Evolutionary conservation across 768 basidiomycete species (phyloP), one percentile per base, ranked within the genome.

Genomic region (Tremella fuciformis): DNA sequence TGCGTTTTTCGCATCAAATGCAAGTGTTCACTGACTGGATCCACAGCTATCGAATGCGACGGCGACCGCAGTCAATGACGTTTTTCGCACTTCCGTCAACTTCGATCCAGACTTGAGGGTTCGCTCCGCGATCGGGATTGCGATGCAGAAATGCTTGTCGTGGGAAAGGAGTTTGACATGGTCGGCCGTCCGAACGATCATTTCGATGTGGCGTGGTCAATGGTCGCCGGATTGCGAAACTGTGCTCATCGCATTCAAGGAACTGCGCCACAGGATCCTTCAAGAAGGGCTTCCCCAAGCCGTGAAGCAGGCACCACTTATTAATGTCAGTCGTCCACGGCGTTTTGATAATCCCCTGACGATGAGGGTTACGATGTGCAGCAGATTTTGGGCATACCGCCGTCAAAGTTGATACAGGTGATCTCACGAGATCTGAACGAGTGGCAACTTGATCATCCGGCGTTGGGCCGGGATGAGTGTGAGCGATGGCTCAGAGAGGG

Each of bases 361-460:
- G 19, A 25, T 15, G 34, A 96, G 93, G 93, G 93, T 1, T 83
- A 80, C 25, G 84, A 87, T 55, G 80, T 91, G 34, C 77, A 82
- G 1, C 60, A 76, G 19, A 73, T 83, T 8, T 79, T 93, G 4
- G 80, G 80, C 16, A 71, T 76, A 2, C 84, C 81, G 60, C 82
- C 85, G 1, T 91, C 91, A 1, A 82, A 84, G 1, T 86, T 90
- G 84, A 84, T 86, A 4, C 83, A 83, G 29, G 77, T 81, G 25
- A 81, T 86, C 6, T 79, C 90, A 18, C 78, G 81, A n/a, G 82
- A 81, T 48, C 81, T 97, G 22, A 70, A 90, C 18, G 83, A 86
- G 59, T 98, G 92, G 93, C 91, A 92, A 67, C 81, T 98, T 7
- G 85, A 84, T 37, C 79, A 91, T 72, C 89, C 92, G 0, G 67